Evolutionary conservation across 1,284 basidiomycete genomes (phyloP).

Genomic region (Cryptococcus hybrid): DNA sequence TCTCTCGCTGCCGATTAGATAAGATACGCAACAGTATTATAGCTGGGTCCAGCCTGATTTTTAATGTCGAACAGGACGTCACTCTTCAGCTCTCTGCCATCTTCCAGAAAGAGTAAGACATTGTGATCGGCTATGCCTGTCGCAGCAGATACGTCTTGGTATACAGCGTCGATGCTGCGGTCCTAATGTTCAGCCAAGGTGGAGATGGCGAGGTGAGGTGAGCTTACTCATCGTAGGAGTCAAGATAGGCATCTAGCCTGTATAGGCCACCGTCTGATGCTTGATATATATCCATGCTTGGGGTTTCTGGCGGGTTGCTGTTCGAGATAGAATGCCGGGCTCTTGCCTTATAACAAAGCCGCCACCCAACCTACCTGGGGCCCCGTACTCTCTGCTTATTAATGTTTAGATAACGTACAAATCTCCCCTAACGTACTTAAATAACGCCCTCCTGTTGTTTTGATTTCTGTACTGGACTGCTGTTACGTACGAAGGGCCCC

Average conservation of each 20-base stretch:
- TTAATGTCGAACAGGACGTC: slow-evolving; percentile 37
- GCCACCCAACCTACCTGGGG: too few species aligned
- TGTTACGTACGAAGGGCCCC: too few species aligned
- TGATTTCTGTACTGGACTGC: too few species aligned
- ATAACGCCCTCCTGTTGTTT: too few species aligned
- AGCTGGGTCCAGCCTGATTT: slow-evolving; percentile 38
- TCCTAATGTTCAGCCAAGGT: neutral
- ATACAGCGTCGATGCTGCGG: slow-evolving; percentile 34
- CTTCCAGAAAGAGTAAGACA: slow-evolving; percentile 43
- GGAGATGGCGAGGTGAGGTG: neutral
- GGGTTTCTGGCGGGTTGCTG: too few species aligned
- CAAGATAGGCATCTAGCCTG: slow-evolving; percentile 25
- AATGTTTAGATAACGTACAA: too few species aligned
- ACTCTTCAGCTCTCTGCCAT: slow-evolving; percentile 39
- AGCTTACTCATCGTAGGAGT: slow-evolving; percentile 39
- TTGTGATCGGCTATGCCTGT: slow-evolving; percentile 30
- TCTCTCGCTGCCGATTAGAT: too few species aligned
- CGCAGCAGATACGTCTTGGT: slow-evolving; percentile 22
- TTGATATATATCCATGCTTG: slow-evolving; percentile 36
- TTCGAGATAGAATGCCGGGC: too few species aligned
- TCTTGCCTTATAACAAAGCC: too few species aligned
- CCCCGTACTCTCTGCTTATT: too few species aligned
- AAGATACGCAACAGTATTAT: neutral
- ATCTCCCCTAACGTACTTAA: too few species aligned
- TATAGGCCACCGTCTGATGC: slow-evolving; percentile 41